Evolutionary conservation across 2,329 filamentous ascomycete genomes (phyloP).

Genomic region (Penicillium aurantiogriseum): DNA sequence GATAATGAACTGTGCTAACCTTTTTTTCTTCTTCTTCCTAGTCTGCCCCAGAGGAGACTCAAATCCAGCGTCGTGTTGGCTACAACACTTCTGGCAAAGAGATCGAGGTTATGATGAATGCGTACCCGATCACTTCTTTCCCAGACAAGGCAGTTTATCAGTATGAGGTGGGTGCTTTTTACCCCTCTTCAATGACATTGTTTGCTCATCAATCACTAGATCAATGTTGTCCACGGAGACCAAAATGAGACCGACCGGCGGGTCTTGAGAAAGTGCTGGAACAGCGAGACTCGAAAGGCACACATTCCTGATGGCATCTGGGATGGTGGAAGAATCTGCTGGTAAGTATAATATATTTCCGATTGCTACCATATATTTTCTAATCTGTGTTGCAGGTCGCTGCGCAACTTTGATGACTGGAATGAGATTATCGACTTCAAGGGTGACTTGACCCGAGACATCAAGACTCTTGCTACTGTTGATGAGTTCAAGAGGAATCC

Average conservation of each 20-base stretch:
- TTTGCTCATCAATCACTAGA: conserved; percentile 46
- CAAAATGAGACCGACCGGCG: conserved; percentile 57
- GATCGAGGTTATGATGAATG: conserved; percentile 65
- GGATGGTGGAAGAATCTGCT: conserved; percentile 82
- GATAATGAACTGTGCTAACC: neutral
- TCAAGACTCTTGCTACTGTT: conserved; percentile 41
- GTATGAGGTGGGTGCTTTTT: conserved; percentile 68
- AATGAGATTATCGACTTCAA: conserved; percentile 71
- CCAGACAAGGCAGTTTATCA: conserved; percentile 68
- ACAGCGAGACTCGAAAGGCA: conserved; percentile 48
- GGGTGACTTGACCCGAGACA: conserved; percentile 54
- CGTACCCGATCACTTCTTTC: conserved; percentile 65
- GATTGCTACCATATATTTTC: conserved; percentile 35
- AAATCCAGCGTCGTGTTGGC: conserved; percentile 5
- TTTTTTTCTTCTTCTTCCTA: neutral
- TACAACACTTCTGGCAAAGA: conserved; percentile 60
- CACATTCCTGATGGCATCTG: conserved; percentile 56
- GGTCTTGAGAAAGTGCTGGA: conserved; percentile 74
- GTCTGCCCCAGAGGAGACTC: neutral
- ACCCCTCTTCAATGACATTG: neutral
- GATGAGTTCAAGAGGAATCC: conserved; percentile 1
- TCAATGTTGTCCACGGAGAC: conserved; percentile 62
- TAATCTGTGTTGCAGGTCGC: conserved; percentile 35
- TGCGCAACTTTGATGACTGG: conserved; percentile 38
- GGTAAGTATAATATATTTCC: conserved; percentile 53